These are phyloP conservation scores for Annona squamosa DNA, from an alignment of 164 flowering plant genomes.

Conservation along the genomic window DNA sequence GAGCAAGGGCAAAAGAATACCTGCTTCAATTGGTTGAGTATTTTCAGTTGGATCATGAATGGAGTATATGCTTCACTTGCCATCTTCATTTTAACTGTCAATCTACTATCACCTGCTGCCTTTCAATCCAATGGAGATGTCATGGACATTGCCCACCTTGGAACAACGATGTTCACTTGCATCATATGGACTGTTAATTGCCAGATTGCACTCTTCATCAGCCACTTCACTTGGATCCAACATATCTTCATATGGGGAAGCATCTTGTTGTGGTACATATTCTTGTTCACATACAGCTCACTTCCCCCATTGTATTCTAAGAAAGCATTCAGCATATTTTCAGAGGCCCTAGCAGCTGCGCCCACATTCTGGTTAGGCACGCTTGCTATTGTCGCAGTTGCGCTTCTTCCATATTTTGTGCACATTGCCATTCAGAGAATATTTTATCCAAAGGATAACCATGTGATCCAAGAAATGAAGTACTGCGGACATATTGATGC, in stretches of 20 bases:
- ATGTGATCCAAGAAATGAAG: conserved; percentile 57
- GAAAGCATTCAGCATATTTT: conserved; percentile 24
- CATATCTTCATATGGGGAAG: conserved; percentile 66
- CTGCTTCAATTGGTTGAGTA: conserved; percentile 40
- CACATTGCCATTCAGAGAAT: conserved; percentile 34
- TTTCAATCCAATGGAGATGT: conserved; percentile 29
- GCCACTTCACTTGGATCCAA: conserved; percentile 64
- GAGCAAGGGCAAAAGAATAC: conserved; percentile 46
- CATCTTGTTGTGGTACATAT: conserved; percentile 46
- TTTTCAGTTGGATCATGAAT: conserved; percentile 55
- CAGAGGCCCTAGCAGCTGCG: conserved; percentile 40
- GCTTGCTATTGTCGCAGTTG: conserved; percentile 28
- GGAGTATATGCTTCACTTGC: conserved; percentile 36
- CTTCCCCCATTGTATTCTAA: conserved; percentile 33
- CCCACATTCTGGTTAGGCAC: conserved; percentile 43
- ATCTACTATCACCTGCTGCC: conserved; percentile 23
- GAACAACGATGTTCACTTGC: conserved; percentile 41
- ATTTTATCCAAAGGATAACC: conserved; percentile 57
- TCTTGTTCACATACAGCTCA: conserved; percentile 31
- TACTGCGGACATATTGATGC: conserved; percentile 31
- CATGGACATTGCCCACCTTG: conserved; percentile 38
- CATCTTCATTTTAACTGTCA: conserved; percentile 33
- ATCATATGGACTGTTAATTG: conserved; percentile 58
- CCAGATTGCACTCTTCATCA: conserved; percentile 50
- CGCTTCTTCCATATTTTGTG: conserved; percentile 42